Percentiles rank a stretch among this genome's conserved stretches.
phyloP scores from a whole-genome alignment of 192 early-diverging fungal genomes.

The Backusella morwellensis region DNA sequence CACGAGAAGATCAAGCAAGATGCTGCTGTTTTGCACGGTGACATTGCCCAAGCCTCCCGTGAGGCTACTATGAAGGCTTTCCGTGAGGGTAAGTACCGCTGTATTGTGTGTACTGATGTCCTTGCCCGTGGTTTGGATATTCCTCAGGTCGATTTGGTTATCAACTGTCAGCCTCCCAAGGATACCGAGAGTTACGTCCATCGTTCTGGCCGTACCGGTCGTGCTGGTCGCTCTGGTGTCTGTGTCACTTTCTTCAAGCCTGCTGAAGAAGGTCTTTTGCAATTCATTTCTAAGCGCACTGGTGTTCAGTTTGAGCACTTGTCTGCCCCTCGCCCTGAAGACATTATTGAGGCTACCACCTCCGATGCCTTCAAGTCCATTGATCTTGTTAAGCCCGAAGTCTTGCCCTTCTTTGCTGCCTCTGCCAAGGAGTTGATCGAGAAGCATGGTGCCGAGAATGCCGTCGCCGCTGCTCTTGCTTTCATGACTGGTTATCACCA shows the following conservation, averaged over 20 bases:
- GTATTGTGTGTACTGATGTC: constrained; percentile 93
- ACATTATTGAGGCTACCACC: constrained; percentile 83
- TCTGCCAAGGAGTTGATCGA: constrained; percentile 74
- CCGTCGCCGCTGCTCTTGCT: constrained; percentile 84
- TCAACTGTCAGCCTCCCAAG: constrained; percentile 93
- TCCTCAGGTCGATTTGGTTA: constrained; percentile 94
- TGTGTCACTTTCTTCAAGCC: constrained; percentile 95
- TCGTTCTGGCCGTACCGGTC: constrained; percentile 92
- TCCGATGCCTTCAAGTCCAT: constrained; percentile 72
- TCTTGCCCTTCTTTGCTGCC: constrained; percentile 74
- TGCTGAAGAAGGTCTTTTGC: constrained; percentile 78
- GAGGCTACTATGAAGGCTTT: constrained; percentile 84
- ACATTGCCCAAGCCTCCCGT: constrained; percentile 76
- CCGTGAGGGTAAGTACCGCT: constrained; percentile 81
- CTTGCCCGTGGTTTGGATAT: constrained; percentile 95
- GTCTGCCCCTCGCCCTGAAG: constrained; percentile 84
- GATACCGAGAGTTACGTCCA: constrained; percentile 96
- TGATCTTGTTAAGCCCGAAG: constrained; percentile 65
- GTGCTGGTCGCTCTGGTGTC: constrained; percentile 82
- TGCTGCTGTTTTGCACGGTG: constrained; percentile 84
- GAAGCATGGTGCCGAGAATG: constrained; percentile 68
- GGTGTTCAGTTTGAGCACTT: constrained; percentile 81
- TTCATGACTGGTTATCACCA: constrained; percentile 82
- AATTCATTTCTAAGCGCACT: constrained; percentile 72
- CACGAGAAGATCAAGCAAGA: constrained; percentile 75